A percentile compares a stretch with the other conserved stretches of the same genome.
Evolutionary conservation across 257 asterid species (phyloP).

Genomic region (Fraxinus pennsylvanica): DNA sequence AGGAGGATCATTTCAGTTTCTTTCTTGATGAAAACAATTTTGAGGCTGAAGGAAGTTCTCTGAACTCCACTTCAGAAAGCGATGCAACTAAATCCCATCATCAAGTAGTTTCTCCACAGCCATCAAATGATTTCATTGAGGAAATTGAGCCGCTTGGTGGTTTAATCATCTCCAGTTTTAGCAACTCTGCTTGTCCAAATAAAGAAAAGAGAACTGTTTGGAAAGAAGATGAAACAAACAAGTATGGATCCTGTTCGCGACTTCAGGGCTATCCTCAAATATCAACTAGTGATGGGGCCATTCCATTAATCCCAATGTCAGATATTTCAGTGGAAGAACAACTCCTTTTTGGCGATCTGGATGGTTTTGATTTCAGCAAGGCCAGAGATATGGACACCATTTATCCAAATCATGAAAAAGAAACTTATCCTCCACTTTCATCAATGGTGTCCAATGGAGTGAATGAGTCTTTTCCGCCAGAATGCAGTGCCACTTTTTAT

Average conservation of each 20-base stretch:
- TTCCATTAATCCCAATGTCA: slow-evolving; percentile 30
- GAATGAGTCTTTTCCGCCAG: slow-evolving; percentile 29
- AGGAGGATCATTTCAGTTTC: slow-evolving; percentile 27
- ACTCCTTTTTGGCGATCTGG: slow-evolving; percentile 58
- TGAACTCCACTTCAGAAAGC: slow-evolving; percentile 32
- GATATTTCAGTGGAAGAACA: slow-evolving; percentile 55
- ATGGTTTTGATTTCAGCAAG: slow-evolving; percentile 33
- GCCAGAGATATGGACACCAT: slow-evolving; percentile 22
- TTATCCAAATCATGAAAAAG: slow-evolving; percentile 33
- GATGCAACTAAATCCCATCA: slow-evolving; percentile 36
- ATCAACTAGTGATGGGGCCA: slow-evolving; percentile 16
- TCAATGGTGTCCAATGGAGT: slow-evolving; percentile 29
- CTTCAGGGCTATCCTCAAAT: slow-evolving; percentile 31
- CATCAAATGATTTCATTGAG: slow-evolving; percentile 33
- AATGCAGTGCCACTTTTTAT: slow-evolving; percentile 27
- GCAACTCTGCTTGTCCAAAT: slow-evolving; percentile 33
- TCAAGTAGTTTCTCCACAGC: slow-evolving; percentile 33
- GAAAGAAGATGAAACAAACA: slow-evolving; percentile 21
- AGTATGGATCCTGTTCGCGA: slow-evolving; percentile 29
- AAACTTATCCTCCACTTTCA: slow-evolving; percentile 23
- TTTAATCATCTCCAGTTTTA: slow-evolving; percentile 31
- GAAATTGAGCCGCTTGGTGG: slow-evolving; percentile 30
- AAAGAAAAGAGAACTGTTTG: slow-evolving; percentile 17
- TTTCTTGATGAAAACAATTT: slow-evolving; percentile 29
- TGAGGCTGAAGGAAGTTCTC: slow-evolving; percentile 25